phyloP scores from a whole-genome alignment of 148 eudicot genomes.

The Amaranthus hypochondriacus region DNA sequence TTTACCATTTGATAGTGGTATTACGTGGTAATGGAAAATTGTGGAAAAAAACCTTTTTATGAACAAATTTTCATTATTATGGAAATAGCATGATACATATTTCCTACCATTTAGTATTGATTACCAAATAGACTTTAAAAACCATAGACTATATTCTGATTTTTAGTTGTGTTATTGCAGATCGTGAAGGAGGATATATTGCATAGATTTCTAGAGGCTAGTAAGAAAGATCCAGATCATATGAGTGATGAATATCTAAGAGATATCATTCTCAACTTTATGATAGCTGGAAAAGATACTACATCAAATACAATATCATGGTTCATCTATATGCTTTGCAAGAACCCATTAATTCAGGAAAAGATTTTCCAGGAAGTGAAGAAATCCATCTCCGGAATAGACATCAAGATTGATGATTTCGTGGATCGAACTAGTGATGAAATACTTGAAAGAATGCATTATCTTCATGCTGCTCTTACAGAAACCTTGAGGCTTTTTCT shows the following conservation, averaged over 20 bases:
- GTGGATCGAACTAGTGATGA: conserved; percentile 40
- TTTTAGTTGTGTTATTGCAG: conserved; percentile 22
- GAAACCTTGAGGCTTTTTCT: conserved; percentile 63
- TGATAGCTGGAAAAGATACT: conserved; percentile 68
- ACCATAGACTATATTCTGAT: neutral
- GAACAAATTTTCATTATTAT: too few relatives aligned
- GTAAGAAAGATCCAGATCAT: conserved; percentile 44
- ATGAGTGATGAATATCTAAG: conserved; percentile 40
- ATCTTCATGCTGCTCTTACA: conserved; percentile 57
- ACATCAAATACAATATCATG: conserved; percentile 64
- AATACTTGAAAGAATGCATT: conserved; percentile 52
- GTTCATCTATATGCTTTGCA: conserved; percentile 69
- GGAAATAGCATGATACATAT: too few relatives aligned
- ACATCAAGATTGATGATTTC: conserved; percentile 23
- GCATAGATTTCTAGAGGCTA: conserved; percentile 52
- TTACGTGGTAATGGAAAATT: too few relatives aligned
- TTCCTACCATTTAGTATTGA: too few relatives aligned
- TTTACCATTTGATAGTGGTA: too few relatives aligned
- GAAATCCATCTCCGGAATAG: conserved; percentile 14
- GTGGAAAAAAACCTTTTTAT: too few relatives aligned
- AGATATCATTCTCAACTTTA: conserved; percentile 61
- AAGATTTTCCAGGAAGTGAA: conserved; percentile 47
- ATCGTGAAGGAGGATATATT: conserved; percentile 58
- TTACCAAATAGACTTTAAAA: too few relatives aligned
- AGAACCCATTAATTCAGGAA: conserved; percentile 56